phyloP scores from a whole-genome alignment of 2,329 filamentous ascomycete species.

The Botrytis elliptica region DNA sequence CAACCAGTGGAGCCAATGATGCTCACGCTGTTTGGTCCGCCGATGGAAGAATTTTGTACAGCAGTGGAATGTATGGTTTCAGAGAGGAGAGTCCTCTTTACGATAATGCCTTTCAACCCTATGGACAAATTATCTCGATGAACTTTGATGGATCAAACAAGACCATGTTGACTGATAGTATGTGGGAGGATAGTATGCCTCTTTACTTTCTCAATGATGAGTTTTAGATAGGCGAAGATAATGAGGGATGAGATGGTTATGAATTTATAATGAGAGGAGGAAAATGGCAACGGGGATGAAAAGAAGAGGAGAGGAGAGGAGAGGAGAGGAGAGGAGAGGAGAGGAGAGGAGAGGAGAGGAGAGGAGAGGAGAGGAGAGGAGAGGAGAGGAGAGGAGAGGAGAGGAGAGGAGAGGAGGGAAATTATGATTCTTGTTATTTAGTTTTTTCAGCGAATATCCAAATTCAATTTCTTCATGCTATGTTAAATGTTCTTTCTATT shows the following conservation, averaged over 20 bases:
- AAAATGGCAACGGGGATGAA: neutral
- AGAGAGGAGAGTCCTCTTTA: constrained; percentile 44
- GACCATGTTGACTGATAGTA: constrained; percentile 36
- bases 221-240: constrained; percentile 2
- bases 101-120: constrained; percentile 47
- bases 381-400: neutral
- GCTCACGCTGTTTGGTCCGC: constrained; percentile 47
- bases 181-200: constrained; percentile 41
- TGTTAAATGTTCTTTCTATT: neutral
- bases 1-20: constrained; percentile 43
- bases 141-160: constrained; percentile 43
- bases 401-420: neutral
- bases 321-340: neutral
- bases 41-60: constrained; percentile 45
- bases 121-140: constrained; percentile 47
- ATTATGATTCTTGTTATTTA: neutral
- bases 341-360: neutral
- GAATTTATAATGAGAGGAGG: neutral
- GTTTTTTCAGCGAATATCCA: neutral
- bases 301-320: neutral
- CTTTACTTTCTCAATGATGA: constrained; percentile 30
- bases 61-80: constrained; percentile 46
- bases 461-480: neutral
- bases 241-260: neutral
- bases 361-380: neutral